A percentile compares a stretch with the other conserved stretches of the same genome.
phyloP scores from a whole-genome alignment of 208 protist genomes.

The Endotrypanum monterogeii region DNA sequence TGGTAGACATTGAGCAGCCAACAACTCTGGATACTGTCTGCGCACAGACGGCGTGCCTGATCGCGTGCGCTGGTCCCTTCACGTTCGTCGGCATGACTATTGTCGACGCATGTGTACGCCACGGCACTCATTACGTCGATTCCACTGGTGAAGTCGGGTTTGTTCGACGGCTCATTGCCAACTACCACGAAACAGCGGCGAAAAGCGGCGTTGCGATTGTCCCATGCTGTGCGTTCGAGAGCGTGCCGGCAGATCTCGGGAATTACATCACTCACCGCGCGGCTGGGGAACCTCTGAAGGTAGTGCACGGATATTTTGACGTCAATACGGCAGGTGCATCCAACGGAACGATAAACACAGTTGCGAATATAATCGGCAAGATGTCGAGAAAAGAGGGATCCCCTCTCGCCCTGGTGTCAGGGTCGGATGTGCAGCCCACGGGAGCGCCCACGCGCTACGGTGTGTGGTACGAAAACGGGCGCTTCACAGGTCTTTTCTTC shows the following conservation, averaged over 20 bases:
- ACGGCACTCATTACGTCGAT: slow-evolving; percentile 89
- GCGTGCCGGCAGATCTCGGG: slow-evolving; percentile 85
- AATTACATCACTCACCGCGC: slow-evolving; percentile 71
- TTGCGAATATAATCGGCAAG: slow-evolving; percentile 32
- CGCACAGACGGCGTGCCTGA: slow-evolving; percentile 48
- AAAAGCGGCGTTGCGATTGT: slow-evolving; percentile 65
- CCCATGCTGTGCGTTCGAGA: slow-evolving; percentile 89
- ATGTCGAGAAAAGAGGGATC: slow-evolving; percentile 38
- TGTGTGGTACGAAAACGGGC: slow-evolving; percentile 62
- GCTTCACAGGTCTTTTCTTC: slow-evolving; percentile 59
- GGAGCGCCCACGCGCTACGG: slow-evolving; percentile 37
- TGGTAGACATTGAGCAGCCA: slow-evolving; percentile 48
- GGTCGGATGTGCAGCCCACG: slow-evolving; percentile 36
- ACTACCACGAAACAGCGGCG: slow-evolving; percentile 69
- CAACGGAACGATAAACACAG: slow-evolving; percentile 69
- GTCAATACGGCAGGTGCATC: slow-evolving; percentile 42
- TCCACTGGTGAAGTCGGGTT: slow-evolving; percentile 90
- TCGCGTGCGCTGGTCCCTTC: slow-evolving; percentile 88
- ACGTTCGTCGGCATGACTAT: slow-evolving; percentile 77
- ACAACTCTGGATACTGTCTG: slow-evolving; percentile 60
- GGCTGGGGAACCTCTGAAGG: slow-evolving; percentile 43
- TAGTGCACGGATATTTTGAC: slow-evolving; percentile 52
- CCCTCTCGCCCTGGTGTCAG: slow-evolving; percentile 49
- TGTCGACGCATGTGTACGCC: slow-evolving; percentile 85
- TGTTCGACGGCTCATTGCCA: slow-evolving; percentile 68